phyloP scores from a whole-genome alignment of 2,329 filamentous ascomycete species.

The Blastomyces gilchristii region DNA sequence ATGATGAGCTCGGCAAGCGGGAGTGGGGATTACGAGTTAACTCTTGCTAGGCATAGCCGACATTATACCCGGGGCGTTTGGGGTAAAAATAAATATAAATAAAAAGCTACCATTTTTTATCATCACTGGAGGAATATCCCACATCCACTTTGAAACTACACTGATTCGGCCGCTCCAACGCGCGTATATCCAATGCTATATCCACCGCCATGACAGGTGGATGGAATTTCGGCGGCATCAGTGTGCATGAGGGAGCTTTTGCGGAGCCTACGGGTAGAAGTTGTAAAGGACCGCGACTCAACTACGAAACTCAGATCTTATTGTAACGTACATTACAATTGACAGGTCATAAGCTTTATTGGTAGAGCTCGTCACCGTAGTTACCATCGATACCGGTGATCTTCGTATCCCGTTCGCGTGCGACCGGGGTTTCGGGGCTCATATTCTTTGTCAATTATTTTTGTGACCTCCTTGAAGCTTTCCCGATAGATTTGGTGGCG shows the following conservation, averaged over 20 bases:
- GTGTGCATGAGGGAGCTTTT: conserved; percentile 42
- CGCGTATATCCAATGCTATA: conserved; percentile 43
- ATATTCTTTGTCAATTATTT: not conserved
- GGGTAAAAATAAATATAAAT: not conserved
- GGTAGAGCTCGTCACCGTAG: not conserved
- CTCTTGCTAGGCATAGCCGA: not conserved
- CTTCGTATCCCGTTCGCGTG: not conserved
- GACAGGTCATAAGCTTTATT: not conserved
- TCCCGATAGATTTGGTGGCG: not conserved
- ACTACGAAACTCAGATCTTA: not conserved
- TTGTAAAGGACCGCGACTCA: not conserved
- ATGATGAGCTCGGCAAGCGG: not conserved
- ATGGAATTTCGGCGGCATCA: conserved; percentile 47
- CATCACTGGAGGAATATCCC: not conserved
- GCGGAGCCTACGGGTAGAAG: conserved; percentile 25
- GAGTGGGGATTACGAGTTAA: not conserved
- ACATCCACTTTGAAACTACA: not conserved
- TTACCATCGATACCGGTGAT: not conserved
- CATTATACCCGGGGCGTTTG: not conserved
- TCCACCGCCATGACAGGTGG: conserved; percentile 39
- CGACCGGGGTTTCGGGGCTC: not conserved
- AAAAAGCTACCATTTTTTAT: not conserved
- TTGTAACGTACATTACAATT: not conserved
- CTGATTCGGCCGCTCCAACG: conserved; percentile 55
- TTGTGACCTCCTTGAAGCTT: not conserved